A percentile compares a stretch with the other conserved stretches of the same genome.
Conservation (phyloP, 75 land plant genomes). For the Cupressus sempervirens region DNA sequence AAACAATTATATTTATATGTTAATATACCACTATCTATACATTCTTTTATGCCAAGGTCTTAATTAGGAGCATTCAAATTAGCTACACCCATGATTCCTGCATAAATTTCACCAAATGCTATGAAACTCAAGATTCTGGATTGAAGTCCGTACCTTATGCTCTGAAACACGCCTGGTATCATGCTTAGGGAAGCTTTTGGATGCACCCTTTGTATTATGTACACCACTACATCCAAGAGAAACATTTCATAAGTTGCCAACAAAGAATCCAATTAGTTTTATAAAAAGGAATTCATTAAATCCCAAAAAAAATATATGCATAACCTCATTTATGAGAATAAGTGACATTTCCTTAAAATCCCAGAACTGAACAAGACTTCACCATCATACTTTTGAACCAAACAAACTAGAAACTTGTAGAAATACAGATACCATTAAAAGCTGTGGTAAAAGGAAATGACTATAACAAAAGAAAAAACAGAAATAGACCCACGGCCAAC, state of each 20-base stretch:
- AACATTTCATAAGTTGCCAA: not conserved
- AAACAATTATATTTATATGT: not conserved
- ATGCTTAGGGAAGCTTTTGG: conserved; percentile 79
- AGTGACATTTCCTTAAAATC: not conserved
- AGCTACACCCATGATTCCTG: not conserved
- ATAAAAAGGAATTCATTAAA: not conserved
- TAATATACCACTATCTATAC: not conserved
- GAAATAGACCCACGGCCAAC: not conserved
- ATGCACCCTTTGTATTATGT: conserved; percentile 65
- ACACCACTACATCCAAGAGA: conserved; percentile 37
- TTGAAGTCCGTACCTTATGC: conserved; percentile 63
- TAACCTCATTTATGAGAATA: not conserved
- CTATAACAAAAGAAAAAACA: not conserved
- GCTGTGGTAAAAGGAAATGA: not conserved
- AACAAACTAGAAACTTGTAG: not conserved
- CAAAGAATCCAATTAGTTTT: not conserved
- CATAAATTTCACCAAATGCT: not conserved
- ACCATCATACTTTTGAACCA: not conserved
- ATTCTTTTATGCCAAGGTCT: not conserved
- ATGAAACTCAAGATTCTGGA: not conserved
- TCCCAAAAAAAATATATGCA: not conserved
- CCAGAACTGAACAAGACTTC: not conserved
- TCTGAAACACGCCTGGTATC: conserved; percentile 89
- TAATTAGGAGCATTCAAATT: not conserved
- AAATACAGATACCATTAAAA: not conserved